Conservation (phyloP, 768 basidiomycete species). For the Naganishia onofrii region DNA sequence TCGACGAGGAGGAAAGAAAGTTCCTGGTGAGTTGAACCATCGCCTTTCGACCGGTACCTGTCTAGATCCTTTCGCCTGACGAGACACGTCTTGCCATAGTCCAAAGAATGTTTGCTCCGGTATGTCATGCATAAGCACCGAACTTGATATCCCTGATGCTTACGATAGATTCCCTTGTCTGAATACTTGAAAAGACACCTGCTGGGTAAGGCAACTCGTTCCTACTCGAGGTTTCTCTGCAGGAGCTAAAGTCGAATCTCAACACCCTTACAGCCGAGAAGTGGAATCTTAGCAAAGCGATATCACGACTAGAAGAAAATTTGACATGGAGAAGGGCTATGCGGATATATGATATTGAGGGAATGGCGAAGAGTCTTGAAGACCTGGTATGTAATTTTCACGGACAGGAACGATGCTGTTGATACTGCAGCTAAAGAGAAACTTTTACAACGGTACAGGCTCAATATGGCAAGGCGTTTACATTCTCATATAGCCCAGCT, state of each 20-base stretch:
- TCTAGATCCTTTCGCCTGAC: neutral
- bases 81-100: neutral
- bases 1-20: conserved; percentile 21
- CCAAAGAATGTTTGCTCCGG: conserved; percentile 26
- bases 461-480: conserved; percentile 37
- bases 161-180: neutral
- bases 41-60: neutral
- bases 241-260: neutral
- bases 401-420: too few relatives aligned
- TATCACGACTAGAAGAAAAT: conserved; percentile 39
- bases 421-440: neutral
- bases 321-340: conserved; percentile 45
- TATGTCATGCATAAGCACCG: neutral
- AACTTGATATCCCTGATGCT: neutral
- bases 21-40: conserved; percentile 14
- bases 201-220: neutral
- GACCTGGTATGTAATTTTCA: conserved; percentile 37
- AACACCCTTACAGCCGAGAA: conserved; percentile 37
- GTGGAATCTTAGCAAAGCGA: conserved; percentile 38
- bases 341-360: conserved; percentile 41
- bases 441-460: neutral
- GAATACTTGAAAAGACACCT: neutral
- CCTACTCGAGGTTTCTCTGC: neutral
- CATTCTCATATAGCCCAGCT: conserved; percentile 33
- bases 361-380: conserved; percentile 39